Conservation (phyloP, 1,139 yeast genomes). For the Lodderomyces jiufengensis region DNA sequence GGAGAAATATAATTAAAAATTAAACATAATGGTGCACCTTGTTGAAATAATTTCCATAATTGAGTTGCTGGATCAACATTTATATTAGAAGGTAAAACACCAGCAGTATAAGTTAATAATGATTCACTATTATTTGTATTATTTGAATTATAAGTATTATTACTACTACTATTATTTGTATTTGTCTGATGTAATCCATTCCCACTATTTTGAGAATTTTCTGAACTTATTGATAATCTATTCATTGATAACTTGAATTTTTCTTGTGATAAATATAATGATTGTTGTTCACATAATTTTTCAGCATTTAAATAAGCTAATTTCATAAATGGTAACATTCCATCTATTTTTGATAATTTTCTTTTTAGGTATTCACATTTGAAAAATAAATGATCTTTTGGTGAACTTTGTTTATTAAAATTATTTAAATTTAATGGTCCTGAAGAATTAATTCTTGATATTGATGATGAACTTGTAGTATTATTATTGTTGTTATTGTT, state of each 20-base stretch:
- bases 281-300: constrained; percentile 68
- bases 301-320: constrained; percentile 57
- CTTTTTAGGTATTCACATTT: constrained; percentile 60
- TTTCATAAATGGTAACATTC: constrained; percentile 67
- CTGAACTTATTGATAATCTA: constrained; percentile 25
- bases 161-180: not conserved
- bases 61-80: constrained; percentile 91
- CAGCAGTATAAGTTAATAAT: constrained; percentile 65
- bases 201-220: constrained; percentile 13
- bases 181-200: not conserved
- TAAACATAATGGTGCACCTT: constrained; percentile 89
- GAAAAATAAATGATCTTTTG: constrained; percentile 70
- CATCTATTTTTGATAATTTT: constrained; percentile 62
- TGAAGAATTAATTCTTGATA: constrained; percentile 33
- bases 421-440: constrained; percentile 44
- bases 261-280: constrained; percentile 51
- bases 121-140: constrained; percentile 18
- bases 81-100: constrained; percentile 68
- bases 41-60: constrained; percentile 82
- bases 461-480: constrained; percentile 18
- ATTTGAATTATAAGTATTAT: not conserved
- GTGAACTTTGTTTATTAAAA: constrained; percentile 64
- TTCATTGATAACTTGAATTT: constrained; percentile 10
- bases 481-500: too few species aligned
- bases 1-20: constrained; percentile 60